Base-by-base conservation (phyloP, 1,284 basidiomycete species). In the Tilletia horrida region DNA sequence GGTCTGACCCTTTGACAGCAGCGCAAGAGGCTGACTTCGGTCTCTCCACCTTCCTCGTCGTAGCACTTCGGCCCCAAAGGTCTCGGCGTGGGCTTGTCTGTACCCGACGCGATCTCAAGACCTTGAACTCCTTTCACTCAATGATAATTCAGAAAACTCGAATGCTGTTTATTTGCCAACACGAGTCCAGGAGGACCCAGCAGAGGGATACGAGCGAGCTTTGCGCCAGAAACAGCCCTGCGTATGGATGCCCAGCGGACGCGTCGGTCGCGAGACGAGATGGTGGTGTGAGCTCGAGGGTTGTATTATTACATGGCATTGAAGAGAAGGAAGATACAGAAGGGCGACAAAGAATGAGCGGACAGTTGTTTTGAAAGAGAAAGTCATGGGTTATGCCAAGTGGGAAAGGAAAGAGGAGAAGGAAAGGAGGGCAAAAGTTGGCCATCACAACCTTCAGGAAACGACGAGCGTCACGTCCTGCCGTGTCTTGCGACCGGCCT, bases 391-490 rank as follows among this genome's bases (percentile, higher is more conserved):
- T 16, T 7, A 6, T 23, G 21, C 50, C 50, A 27, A 16, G 27
- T 52, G 21, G 23, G 50, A 14, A 52, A 21, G 21, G 21, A 6
- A 25, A 52, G 50, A 52, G 21, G n/a, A 23, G 50, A 52, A 52
- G 27, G 25, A 52, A 14, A 25, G 27, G 50, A 25, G 25, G n/a
- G n/a, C n/a, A 52, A 52, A 21, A 52, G 18, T 40, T 11, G 35
- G 35, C 11, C 35, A 40, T n/a, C n/a, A 40, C 6, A 4, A 4
- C 55, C 13, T 14, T 59, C 27, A 62, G 9, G 61, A 62, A 16
- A 76, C 73, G 6, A 74, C 63, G 16, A 78, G 18, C 21, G 76
- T 72, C 18, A 78, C 72, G 45, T 78, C 73, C 13, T 21, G 18
- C 13, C 73, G 69, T 1, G 27, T 42, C 3, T 47, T 25, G 2